Base-by-base conservation (phyloP, 495 filamentous ascomycete species). In the Xylaria curta region DNA sequence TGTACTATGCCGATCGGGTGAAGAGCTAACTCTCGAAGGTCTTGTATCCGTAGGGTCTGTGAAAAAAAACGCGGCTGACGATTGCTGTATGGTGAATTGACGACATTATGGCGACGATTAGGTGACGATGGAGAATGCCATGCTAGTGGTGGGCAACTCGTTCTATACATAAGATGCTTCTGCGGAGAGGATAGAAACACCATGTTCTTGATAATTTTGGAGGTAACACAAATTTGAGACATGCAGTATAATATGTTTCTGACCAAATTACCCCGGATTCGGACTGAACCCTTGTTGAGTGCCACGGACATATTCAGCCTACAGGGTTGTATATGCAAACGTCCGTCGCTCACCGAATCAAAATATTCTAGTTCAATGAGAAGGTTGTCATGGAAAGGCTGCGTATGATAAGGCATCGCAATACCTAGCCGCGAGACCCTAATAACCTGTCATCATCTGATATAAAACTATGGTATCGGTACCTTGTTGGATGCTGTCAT, bases 201-300 rank as follows among this genome's bases (percentile, higher is more conserved):
- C 15, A 60, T 60, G 58, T 36, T 36, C 58, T 38, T 53, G 31
- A 26, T 28, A 53, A 46, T 51, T 12, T 28, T 66, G 42, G 28
- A 69, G 54, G 66, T 49, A 24, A 69, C 24, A 47, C 66, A 42
- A 26, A 47, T 31, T 38, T 51, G 40, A 69, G 66, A 60, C 66
- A 69, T 60, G 53, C 38, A 44, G 19, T 68, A 33, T 60, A 31
- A 51, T 15, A 59, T 33, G 26, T 59, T 33, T 59, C 28, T 33
- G 7, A 59, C 54, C 54, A 59, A 59, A 59, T 59, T 49, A 40
- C 46, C 38, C 46, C 51, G 24, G 28, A n/a, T 68, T 68, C 58
- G 49, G 36, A 26, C 12, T 38, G n/a, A 66, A 33, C 24, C 42
- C 33, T 51, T 10, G 9, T 47, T 66, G 42, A 26, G 26, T 26